These are phyloP conservation scores for Eucalyptus virginea DNA, from an alignment of 345 rosid genomes.

Conservation along the genomic window DNA sequence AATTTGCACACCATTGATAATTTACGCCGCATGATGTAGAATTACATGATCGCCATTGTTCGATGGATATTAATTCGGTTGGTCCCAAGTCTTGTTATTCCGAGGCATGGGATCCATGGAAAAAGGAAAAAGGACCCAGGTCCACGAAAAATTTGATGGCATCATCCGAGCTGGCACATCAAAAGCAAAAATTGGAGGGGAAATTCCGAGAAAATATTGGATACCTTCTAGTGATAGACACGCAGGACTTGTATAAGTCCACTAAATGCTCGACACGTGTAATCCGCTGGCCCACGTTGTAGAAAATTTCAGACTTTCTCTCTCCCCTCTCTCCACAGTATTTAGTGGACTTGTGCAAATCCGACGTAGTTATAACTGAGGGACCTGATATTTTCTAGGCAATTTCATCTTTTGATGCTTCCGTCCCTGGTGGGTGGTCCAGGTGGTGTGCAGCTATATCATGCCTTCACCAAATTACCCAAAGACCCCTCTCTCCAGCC, in stretches of 20 bases:
- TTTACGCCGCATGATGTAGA: background rate
- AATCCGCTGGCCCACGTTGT: too few species aligned
- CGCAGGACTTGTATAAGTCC: too few species aligned
- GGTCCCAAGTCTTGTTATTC: background rate
- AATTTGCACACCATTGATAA: background rate
- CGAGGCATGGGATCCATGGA: background rate
- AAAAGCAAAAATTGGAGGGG: background rate
- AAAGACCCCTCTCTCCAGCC: background rate
- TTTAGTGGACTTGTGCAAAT: too few species aligned
- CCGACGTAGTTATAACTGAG: too few species aligned
- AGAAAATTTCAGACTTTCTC: background rate
- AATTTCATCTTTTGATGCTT: background rate
- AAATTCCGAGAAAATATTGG: background rate
- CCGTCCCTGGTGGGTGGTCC: background rate
- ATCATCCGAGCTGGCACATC: background rate
- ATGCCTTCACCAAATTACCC: background rate
- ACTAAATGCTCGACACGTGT: background rate
- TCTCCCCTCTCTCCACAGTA: background rate
- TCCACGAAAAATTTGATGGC: background rate
- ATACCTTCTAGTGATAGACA: background rate
- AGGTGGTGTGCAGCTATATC: background rate
- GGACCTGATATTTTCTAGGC: too few species aligned
- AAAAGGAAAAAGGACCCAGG: background rate
- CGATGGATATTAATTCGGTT: background rate
- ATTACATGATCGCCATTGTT: background rate